A percentile compares a stretch with the other conserved stretches of the same genome.
Evolutionary conservation across 345 rosid species (phyloP).

Genomic region (Salix udensis): DNA sequence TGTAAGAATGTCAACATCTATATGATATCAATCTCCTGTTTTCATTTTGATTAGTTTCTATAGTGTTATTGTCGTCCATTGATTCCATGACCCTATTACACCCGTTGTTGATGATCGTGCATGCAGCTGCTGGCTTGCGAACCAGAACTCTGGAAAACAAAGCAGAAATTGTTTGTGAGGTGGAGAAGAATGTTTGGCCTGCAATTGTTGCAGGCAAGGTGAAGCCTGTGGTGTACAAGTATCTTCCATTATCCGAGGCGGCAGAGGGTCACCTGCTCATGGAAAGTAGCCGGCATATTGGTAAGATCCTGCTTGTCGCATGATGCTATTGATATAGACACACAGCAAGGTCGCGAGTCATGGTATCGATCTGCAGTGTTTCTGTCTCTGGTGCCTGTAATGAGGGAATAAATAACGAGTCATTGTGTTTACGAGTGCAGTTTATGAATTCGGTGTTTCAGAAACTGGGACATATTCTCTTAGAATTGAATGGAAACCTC

Average conservation of each 20-base stretch:
- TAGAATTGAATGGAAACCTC: not conserved
- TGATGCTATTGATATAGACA: constrained; percentile 16
- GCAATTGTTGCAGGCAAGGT: constrained; percentile 65
- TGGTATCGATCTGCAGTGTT: not conserved
- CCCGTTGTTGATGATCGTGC: not conserved
- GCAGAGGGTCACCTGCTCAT: constrained; percentile 69
- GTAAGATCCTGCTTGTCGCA: constrained; percentile 70
- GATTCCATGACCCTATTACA: not conserved
- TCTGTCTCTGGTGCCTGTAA: not conserved
- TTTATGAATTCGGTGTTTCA: not conserved
- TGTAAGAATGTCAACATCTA: not conserved
- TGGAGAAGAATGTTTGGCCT: constrained; percentile 81
- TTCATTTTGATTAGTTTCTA: not conserved
- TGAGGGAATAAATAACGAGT: constrained; percentile 1
- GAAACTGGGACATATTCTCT: not conserved
- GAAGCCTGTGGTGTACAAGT: constrained; percentile 60
- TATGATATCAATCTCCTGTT: not conserved
- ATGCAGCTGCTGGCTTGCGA: constrained; percentile 74
- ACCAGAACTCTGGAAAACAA: constrained; percentile 64
- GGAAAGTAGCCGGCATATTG: constrained; percentile 74
- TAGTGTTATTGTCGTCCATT: not conserved
- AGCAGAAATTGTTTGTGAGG: constrained; percentile 64
- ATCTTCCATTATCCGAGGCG: constrained; percentile 50
- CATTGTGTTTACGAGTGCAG: not conserved
- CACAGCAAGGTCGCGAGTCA: not conserved